A percentile compares a stretch with the other conserved stretches of the same genome.
Evolutionary conservation across 176 grass and related monocot species (phyloP).

Genomic region (Ensete ventricosum): DNA sequence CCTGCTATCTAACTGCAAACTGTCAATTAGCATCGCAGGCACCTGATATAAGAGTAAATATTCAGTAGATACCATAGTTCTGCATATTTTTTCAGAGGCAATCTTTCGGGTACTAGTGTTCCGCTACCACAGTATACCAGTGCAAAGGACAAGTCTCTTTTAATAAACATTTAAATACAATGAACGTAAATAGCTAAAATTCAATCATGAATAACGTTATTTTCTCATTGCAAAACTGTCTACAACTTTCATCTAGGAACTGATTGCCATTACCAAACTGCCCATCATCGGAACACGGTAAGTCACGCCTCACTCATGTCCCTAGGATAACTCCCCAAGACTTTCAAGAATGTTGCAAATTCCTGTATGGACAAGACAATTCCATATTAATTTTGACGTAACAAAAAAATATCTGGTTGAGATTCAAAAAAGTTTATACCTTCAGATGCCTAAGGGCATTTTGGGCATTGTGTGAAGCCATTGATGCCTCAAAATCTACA

Average conservation of each 20-base stretch:
- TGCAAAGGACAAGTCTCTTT: too few relatives aligned
- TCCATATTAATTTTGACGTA: neutral
- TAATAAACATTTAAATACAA: neutral
- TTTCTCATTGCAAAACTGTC: neutral
- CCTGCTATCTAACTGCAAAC: too few relatives aligned
- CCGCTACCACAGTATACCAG: too few relatives aligned
- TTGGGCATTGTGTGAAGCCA: slow-evolving; percentile 67
- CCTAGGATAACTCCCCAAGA: slow-evolving; percentile 19
- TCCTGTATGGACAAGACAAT: slow-evolving; percentile 4
- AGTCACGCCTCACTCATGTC: slow-evolving; percentile 2
- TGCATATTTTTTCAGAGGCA: too few relatives aligned
- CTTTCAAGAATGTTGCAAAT: slow-evolving; percentile 20
- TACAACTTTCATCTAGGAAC: neutral
- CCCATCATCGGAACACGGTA: too few relatives aligned
- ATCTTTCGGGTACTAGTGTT: too few relatives aligned
- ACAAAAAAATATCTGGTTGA: neutral
- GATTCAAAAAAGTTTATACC: slow-evolving; percentile 20
- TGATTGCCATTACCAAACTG: neutral
- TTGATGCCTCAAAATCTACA: slow-evolving; percentile 83
- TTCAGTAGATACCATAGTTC: too few relatives aligned
- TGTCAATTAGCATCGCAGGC: too few relatives aligned
- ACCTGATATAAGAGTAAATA: too few relatives aligned
- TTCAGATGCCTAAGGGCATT: slow-evolving; percentile 77
- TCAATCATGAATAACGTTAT: neutral
- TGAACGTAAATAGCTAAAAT: neutral